These are phyloP conservation scores for Xylariaceae sp. DNA, from an alignment of 2,329 filamentous ascomycete genomes.

Conservation along the genomic window DNA sequence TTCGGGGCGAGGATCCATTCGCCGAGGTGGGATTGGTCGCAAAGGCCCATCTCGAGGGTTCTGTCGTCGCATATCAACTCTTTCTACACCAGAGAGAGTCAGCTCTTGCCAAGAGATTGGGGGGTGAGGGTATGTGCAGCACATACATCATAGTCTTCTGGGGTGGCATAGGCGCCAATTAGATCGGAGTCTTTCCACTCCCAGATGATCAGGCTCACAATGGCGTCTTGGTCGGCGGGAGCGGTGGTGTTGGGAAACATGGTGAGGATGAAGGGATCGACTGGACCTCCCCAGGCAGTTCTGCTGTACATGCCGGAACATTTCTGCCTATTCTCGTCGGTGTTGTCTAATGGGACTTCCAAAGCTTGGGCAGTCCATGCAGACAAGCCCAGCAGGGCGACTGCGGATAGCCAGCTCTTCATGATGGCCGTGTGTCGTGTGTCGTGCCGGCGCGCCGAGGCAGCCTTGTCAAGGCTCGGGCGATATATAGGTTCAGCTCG, in stretches of 20 bases:
- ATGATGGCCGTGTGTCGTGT: constrained; percentile 37
- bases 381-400: constrained; percentile 51
- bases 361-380: constrained; percentile 51
- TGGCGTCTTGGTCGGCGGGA: constrained; percentile 57
- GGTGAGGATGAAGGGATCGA: constrained; percentile 84
- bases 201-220: constrained; percentile 84
- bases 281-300: constrained; percentile 79
- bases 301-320: constrained; percentile 92
- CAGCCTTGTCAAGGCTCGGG: constrained; percentile 26
- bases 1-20: constrained; percentile 79
- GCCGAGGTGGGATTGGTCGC: constrained; percentile 73
- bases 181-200: constrained; percentile 85
- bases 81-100: too few relatives aligned
- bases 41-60: constrained; percentile 64
- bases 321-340: constrained; percentile 72
- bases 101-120: too few relatives aligned
- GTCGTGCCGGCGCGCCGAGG: constrained; percentile 23
- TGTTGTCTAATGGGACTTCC: constrained; percentile 63
- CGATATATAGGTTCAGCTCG: constrained; percentile 17
- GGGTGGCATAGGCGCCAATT: constrained; percentile 64
- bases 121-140: too few relatives aligned
- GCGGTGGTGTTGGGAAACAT: constrained; percentile 65
- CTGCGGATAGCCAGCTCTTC: constrained; percentile 50
- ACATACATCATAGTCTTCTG: constrained; percentile 51
- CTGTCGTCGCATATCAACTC: constrained; percentile 73